These are phyloP conservation scores for Tardiomyces depauwii DNA, from an alignment of 1,139 yeast species.

Conservation along the genomic window DNA sequence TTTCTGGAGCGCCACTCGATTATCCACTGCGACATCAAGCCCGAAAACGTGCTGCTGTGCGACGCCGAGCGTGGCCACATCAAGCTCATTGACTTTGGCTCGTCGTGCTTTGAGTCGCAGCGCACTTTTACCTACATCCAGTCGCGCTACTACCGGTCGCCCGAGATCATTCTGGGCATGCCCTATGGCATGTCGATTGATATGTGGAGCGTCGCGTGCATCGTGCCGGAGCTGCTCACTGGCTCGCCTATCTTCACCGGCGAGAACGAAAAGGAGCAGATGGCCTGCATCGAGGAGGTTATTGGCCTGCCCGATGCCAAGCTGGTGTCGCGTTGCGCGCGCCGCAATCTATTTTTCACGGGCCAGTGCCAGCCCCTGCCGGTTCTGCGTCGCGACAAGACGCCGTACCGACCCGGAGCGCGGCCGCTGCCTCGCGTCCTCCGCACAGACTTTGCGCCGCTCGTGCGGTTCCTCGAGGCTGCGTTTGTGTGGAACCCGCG, in stretches of 20 bases:
- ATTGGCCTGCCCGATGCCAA: conserved; percentile 49
- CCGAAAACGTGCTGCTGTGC: conserved; percentile 80
- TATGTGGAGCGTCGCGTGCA: conserved; percentile 71
- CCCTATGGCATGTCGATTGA: conserved; percentile 60
- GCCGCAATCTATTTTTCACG: conserved; percentile 31
- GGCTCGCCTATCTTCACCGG: conserved; percentile 68
- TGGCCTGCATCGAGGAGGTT: conserved; percentile 45
- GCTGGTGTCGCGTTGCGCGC: conserved; percentile 28
- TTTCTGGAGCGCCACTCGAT: conserved; percentile 46
- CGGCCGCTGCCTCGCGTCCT: conserved; percentile 13
- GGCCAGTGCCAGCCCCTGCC: conserved; percentile 31
- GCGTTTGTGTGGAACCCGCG: conserved; percentile 46
- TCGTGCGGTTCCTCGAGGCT: conserved; percentile 41
- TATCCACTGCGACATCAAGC: conserved; percentile 81
- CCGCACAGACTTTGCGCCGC: conserved; percentile 31
- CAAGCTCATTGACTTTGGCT: conserved; percentile 93
- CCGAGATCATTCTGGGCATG: conserved; percentile 77
- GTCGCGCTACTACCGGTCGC: conserved; percentile 87
- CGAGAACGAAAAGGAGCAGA: conserved; percentile 54
- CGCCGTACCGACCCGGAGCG: conserved; percentile 13
- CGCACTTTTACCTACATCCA: conserved; percentile 91
- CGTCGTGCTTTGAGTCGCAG: conserved; percentile 87
- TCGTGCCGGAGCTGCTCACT: conserved; percentile 51
- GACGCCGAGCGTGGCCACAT: conserved; percentile 79
- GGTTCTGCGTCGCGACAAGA: conserved; percentile 21